Evolutionary conservation across 176 grass and related monocot genomes (phyloP).

Genomic region (Secale cereale): DNA sequence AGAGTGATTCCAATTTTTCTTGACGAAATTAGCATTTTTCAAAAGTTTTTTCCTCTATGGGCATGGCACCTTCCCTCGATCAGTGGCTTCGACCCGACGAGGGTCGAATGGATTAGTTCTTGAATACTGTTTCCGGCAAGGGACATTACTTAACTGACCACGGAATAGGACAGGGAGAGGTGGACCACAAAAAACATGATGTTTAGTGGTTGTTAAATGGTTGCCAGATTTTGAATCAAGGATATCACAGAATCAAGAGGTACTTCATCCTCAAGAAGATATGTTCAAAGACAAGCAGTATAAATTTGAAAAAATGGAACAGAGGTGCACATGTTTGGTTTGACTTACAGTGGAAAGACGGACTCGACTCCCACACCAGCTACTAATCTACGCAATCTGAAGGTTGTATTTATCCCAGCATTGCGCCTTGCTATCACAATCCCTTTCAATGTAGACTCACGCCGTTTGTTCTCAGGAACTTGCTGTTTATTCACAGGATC

Average conservation of each 20-base stretch:
- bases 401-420: conserved; percentile 78
- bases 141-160: no score
- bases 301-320: not conserved
- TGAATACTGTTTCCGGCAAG: no score
- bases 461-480: conserved; percentile 84
- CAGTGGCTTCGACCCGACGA: no score
- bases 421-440: conserved; percentile 87
- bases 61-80: no score
- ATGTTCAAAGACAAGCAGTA: not conserved
- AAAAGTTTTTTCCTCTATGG: no score
- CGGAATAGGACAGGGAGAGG: no score
- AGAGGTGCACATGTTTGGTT: not conserved
- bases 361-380: conserved; percentile 69
- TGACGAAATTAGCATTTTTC: no score
- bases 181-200: not conserved
- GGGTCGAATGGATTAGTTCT: no score
- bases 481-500: conserved; percentile 46
- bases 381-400: conserved; percentile 78
- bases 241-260: not conserved
- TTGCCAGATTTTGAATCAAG: not conserved
- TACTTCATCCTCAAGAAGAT: not conserved
- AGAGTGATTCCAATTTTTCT: no score
- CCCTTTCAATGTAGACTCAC: conserved; percentile 62
- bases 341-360: conserved; percentile 81
- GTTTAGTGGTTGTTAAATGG: not conserved